Conservation (phyloP, 768 basidiomycete species). For the Astraeus odoratus region DNA sequence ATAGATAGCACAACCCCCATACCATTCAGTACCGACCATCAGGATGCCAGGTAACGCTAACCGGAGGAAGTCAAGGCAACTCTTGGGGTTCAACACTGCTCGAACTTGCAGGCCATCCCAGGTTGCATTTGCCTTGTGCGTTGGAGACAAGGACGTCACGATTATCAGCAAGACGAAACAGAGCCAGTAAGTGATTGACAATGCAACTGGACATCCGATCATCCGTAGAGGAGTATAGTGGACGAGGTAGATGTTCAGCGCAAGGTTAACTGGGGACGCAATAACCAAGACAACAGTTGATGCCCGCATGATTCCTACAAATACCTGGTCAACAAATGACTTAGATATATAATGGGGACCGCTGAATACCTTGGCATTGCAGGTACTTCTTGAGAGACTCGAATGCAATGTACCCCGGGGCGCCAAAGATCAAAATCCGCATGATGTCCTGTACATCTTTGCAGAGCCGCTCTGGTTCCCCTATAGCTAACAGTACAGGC, state of each 20-base stretch:
- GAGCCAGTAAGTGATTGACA: constrained; percentile 66
- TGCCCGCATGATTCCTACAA: constrained; percentile 65
- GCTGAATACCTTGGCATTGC: constrained; percentile 61
- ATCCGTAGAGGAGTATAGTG: constrained; percentile 58
- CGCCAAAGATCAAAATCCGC: constrained; percentile 55
- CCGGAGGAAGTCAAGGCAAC: constrained; percentile 52
- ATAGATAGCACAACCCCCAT: not conserved
- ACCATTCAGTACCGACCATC: constrained; percentile 82
- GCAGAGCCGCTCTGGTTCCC: constrained; percentile 52
- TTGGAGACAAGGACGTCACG: constrained; percentile 42
- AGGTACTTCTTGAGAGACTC: constrained; percentile 76
- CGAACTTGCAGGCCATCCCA: constrained; percentile 54
- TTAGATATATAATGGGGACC: not conserved
- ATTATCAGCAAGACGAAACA: constrained; percentile 51
- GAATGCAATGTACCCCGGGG: constrained; percentile 69
- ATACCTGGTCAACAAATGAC: not conserved
- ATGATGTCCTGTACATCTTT: constrained; percentile 58
- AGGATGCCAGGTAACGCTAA: constrained; percentile 72
- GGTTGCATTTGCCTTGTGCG: constrained; percentile 49
- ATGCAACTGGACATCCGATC: constrained; percentile 59
- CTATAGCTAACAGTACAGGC: constrained; percentile 54
- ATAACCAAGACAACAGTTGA: constrained; percentile 58
- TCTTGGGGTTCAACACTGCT: constrained; percentile 37
- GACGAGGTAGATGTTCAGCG: constrained; percentile 52
- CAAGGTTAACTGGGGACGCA: constrained; percentile 60